These are phyloP conservation scores for Arctium lappa DNA, from an alignment of 129 eudicot genomes.

Conservation along the genomic window DNA sequence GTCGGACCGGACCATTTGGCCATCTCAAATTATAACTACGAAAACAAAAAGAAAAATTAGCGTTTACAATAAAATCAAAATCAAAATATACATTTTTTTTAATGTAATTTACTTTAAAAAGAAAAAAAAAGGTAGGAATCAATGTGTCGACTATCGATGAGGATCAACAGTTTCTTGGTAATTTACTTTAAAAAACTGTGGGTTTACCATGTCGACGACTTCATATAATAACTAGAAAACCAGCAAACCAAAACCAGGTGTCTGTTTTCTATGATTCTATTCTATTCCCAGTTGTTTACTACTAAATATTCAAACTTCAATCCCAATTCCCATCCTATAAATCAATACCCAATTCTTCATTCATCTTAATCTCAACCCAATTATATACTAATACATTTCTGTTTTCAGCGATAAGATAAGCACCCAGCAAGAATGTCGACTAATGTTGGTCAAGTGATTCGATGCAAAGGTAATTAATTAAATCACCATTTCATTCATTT, in stretches of 20 bases:
- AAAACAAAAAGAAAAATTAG: too few relatives aligned
- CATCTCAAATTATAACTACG: too few relatives aligned
- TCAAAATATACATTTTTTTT: too few relatives aligned
- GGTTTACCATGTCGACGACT: not conserved
- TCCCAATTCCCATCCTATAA: not conserved
- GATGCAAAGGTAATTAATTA: slow-evolving; percentile 49
- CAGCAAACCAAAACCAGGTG: slow-evolving; percentile 16
- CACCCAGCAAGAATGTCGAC: slow-evolving; percentile 18
- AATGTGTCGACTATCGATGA: not conserved
- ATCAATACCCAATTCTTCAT: not conserved
- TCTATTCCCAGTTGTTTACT: not conserved
- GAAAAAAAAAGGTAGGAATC: not conserved
- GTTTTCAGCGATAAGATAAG: slow-evolving; percentile 7
- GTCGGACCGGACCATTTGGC: too few relatives aligned
- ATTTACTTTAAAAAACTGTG: not conserved
- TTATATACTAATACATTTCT: not conserved
- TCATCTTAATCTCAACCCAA: slow-evolving; percentile 6
- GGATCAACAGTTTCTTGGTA: not conserved
- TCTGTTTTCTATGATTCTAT: not conserved
- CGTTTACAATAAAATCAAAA: too few relatives aligned
- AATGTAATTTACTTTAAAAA: too few relatives aligned
- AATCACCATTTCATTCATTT: not conserved
- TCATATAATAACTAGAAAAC: not conserved
- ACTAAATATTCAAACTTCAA: not conserved
- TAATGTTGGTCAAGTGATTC: slow-evolving; percentile 48